Evolutionary conservation across 495 filamentous ascomycete species (phyloP), one percentile per base, ranked within the genome.

Genomic region (Pseudomonodictys pantanalensis): DNA sequence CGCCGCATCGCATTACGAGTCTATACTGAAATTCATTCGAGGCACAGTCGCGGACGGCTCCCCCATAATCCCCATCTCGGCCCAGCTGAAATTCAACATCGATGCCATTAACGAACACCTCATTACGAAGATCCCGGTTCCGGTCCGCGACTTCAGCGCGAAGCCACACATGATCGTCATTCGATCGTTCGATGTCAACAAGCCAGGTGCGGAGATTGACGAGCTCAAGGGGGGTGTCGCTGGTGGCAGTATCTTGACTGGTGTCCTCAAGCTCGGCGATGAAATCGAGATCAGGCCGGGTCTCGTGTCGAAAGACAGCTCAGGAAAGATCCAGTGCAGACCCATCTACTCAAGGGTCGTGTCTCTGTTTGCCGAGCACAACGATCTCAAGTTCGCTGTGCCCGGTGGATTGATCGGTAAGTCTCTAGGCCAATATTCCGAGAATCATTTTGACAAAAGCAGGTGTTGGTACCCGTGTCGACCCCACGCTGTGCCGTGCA

Each of bases 11-110:
- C 93, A 98, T 73, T 92, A 95, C 78, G 85, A 96, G 72, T 95
- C 90, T 0, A 98, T 98, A 59, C 77, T 92, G 62, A 96, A 97
- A 72, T 98, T 98, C 76, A 96, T 97, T 68, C 86, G 92, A 63
- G 95, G 95, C 69, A 98, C 93, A 22, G 92, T 96, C 56, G 93
- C 93, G 45, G 92, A 92, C 72, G 91, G 91, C 68, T 93, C 91
- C 20, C 93, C 93, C 20, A 91, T 98, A 70, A 96, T 98, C 51
- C 93, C 93, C 52, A 97, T 98, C 70, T 98, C 93, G 29, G 93
- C 93, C 18, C 93, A 98, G 79, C 79, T 98, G 64, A 98, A 98
- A 79, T 95, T 96, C 84, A 98, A 98, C 78, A 96, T 98, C 69
- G 93, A 98, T 74, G 91, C 93, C 60, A 88, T 98, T 74, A 95